Base-by-base conservation (phyloP, 768 basidiomycete genomes). In the Pleurotus platypus region DNA sequence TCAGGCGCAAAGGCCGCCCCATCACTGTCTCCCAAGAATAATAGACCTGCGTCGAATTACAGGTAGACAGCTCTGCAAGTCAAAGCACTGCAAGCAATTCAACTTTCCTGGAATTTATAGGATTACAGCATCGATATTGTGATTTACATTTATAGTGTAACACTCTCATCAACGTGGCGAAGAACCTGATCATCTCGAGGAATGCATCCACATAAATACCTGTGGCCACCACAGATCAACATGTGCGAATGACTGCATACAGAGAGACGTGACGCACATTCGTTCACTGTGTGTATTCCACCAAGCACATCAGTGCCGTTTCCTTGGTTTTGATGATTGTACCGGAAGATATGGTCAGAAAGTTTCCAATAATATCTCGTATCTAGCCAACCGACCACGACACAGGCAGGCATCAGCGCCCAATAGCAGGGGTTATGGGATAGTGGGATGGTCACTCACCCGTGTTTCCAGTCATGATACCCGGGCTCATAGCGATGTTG, bases 241-340 rank as follows among this genome's bases (percentile, higher is more conserved):
- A 35, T 35, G 9, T 9, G 30, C 30, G 11, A 35, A 35, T 35
- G 11, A 4, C 30, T 35, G 11, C 9, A 35, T 35, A 35, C 50
- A 55, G 26, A 9, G 16, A 13, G 11, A 8, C 18, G 18, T 18
- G 18, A 65, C 81, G 64, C 63, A 85, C 87, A 77, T 77, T 90
- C 89, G 58, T 90, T 81, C 22, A 89, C 80, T 2, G 88, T 88
- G 67, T 90, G 90, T n/a, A 85, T 70, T 1, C 78, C 78, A 49
- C 69, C 69, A 20, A 74, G 61, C 26, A 69, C 64, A n/a, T 66
- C 68, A 0, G 66, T 64, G 26, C 63, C 63, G 38, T 70, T 70
- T 7, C 69, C 74, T n/a, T 65, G 67, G 57, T 76, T 77, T 7
- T 68, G 67, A 57, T 82, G 80, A 57, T 65, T 74, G 65, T 90